Base-by-base conservation (phyloP, 2,329 filamentous ascomycete species). In the Didymella lethalis region DNA sequence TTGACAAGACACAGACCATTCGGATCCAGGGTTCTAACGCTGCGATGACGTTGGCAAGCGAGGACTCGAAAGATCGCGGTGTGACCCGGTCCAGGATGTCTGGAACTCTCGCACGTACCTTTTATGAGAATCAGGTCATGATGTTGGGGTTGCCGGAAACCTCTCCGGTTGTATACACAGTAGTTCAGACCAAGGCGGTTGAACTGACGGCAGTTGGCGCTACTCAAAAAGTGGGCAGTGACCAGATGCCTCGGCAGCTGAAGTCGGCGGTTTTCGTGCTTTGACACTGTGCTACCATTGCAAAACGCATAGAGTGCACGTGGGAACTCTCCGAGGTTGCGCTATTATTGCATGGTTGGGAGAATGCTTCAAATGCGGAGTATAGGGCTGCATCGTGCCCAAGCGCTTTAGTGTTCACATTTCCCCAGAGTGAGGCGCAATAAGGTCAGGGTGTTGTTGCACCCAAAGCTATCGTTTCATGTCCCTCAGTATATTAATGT, bases 181-280 rank as follows among this genome's bases (percentile, higher is more conserved):
- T 16, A 26, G 23, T 40, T 47, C 20, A 32, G 16, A 45, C 49
- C 46, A 50, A 53, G 29, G 49, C 47, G 46, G 26, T 16, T 43
- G 46, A 36, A 16, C 38, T 40, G 36, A 48, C 26, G 31, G 44
- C 20, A 10, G 26, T 28, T 48, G 18, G 14, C 11, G 18, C 50
- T 54, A 50, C 46, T 49, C 46, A 50, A 32, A 59, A 46, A 26
- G 56, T 59, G 50, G 50, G 28, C 45, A 54, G 56, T 40, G 25
- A 50, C n/a, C 26, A 34, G 25, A 49, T 49, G 46, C 56, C 50
- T 59, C 50, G 56, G 56, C 56, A 41, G 29, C 45, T 41, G 26
- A 31, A 40, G 7, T 41, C 32, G 41, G 56, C 26, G 29, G 44
- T 14, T 20, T 40, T 44, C 32, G 8, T 16, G 8, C 10, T 14